Evolutionary conservation across 495 filamentous ascomycete species (phyloP).

Genomic region (Aspergillus coremiiformis): DNA sequence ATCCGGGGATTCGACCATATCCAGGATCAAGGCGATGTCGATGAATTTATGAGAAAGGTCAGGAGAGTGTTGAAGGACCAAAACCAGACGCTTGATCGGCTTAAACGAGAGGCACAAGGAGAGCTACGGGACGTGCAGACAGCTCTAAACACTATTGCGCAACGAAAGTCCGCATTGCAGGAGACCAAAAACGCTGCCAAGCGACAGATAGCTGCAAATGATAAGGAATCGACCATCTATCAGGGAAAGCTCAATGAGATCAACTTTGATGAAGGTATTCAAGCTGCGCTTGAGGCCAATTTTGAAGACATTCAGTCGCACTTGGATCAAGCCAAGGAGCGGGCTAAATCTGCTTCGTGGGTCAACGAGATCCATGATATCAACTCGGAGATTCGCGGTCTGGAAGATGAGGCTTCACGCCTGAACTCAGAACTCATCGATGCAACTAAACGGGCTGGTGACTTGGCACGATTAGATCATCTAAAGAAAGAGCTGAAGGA

Average conservation of each 20-base stretch:
- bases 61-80: constrained; percentile 70
- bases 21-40: constrained; percentile 63
- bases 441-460: constrained; percentile 67
- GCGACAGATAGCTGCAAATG: constrained; percentile 60
- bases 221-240: constrained; percentile 53
- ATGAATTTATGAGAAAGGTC: constrained; percentile 70
- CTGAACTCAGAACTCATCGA: constrained; percentile 71
- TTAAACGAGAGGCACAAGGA: constrained; percentile 62
- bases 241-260: constrained; percentile 62
- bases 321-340: constrained; percentile 53
- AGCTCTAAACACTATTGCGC: constrained; percentile 59
- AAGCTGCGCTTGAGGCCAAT: constrained; percentile 64
- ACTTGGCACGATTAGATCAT: constrained; percentile 71
- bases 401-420: constrained; percentile 61
- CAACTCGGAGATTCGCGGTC: constrained; percentile 51
- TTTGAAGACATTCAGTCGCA: constrained; percentile 58
- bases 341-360: constrained; percentile 53
- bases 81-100: constrained; percentile 62
- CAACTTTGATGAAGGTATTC: constrained; percentile 74
- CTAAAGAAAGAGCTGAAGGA: constrained; percentile 69
- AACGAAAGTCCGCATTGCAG: constrained; percentile 56
- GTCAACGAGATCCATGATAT: constrained; percentile 59
- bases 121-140: constrained; percentile 61
- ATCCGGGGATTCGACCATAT: constrained; percentile 78
- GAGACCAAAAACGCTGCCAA: constrained; percentile 64